phyloP scores from a whole-genome alignment of 148 eudicot genomes.

The Fagopyrum tataricum region DNA sequence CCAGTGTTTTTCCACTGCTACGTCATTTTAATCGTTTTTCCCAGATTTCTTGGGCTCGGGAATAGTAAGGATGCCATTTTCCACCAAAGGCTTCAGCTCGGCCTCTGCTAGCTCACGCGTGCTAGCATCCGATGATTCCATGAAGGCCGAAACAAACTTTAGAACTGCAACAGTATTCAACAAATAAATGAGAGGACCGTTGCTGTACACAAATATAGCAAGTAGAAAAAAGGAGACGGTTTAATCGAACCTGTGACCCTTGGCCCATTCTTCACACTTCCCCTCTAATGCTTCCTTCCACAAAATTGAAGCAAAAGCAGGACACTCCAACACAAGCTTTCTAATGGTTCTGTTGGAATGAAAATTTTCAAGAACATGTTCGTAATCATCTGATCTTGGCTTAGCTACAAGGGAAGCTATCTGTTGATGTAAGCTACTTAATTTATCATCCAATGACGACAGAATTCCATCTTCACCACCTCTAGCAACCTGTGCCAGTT shows the following conservation, averaged over 20 bases:
- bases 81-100: constrained; percentile 68
- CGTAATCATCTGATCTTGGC: constrained; percentile 55
- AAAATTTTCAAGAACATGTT: constrained; percentile 77
- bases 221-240: background rate
- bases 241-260: constrained; percentile 72
- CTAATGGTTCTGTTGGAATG: constrained; percentile 84
- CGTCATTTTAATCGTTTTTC: constrained; percentile 18
- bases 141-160: constrained; percentile 62
- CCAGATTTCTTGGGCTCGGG: constrained; percentile 30
- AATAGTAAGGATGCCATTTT: constrained; percentile 47
- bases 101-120: constrained; percentile 44
- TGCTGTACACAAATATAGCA: background rate
- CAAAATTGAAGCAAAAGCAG: constrained; percentile 60
- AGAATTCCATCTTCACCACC: constrained; percentile 72
- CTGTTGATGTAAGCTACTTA: constrained; percentile 40
- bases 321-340: constrained; percentile 72
- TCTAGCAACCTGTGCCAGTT: constrained; percentile 53
- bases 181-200: background rate
- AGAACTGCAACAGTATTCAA: constrained; percentile 32
- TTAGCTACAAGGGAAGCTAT: constrained; percentile 60
- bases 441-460: constrained; percentile 47
- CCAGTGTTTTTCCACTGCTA: background rate
- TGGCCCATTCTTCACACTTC: constrained; percentile 58
- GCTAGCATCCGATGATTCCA: constrained; percentile 50
- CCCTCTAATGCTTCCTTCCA: constrained; percentile 77